These are phyloP conservation scores for Jacaranda copaia DNA, from an alignment of 257 asterid genomes.

Conservation along the genomic window DNA sequence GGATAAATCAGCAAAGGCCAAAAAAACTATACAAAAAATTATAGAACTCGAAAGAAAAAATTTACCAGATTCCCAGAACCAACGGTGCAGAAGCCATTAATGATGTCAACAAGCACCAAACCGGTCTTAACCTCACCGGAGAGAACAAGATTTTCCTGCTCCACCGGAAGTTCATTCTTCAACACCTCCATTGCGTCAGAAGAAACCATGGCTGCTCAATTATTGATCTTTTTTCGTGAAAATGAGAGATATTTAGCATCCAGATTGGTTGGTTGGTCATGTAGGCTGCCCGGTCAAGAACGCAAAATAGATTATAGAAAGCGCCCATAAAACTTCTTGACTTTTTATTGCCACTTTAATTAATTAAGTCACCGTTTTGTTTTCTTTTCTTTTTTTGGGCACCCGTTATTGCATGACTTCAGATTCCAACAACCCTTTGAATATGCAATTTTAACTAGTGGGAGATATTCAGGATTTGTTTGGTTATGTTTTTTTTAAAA, in stretches of 20 bases:
- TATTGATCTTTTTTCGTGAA: constrained; percentile 12
- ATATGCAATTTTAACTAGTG: constrained; percentile 6
- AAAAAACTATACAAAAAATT: neutral
- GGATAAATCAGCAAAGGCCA: constrained; percentile 12
- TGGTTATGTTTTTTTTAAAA: too few relatives aligned
- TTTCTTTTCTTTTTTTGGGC: neutral
- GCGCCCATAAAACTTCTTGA: neutral
- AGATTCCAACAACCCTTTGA: constrained; percentile 10
- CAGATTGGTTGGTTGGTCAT: constrained; percentile 9
- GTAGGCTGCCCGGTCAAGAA: constrained; percentile 19
- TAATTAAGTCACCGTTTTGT: neutral
- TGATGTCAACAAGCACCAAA: constrained; percentile 82
- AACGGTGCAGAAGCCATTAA: constrained; percentile 96
- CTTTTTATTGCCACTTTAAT: constrained; percentile 12
- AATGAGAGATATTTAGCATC: neutral
- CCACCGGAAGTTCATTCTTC: constrained; percentile 66
- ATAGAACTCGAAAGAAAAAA: neutral
- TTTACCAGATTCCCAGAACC: constrained; percentile 81
- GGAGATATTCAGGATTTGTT: neutral
- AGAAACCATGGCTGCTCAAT: constrained; percentile 33
- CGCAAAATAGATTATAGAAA: neutral
- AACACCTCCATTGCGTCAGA: constrained; percentile 45
- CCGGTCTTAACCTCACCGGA: constrained; percentile 69
- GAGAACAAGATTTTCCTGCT: constrained; percentile 57
- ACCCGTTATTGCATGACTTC: neutral